Conservation (phyloP, 78 protist species). For the Cavenderia fasciculata region DNA sequence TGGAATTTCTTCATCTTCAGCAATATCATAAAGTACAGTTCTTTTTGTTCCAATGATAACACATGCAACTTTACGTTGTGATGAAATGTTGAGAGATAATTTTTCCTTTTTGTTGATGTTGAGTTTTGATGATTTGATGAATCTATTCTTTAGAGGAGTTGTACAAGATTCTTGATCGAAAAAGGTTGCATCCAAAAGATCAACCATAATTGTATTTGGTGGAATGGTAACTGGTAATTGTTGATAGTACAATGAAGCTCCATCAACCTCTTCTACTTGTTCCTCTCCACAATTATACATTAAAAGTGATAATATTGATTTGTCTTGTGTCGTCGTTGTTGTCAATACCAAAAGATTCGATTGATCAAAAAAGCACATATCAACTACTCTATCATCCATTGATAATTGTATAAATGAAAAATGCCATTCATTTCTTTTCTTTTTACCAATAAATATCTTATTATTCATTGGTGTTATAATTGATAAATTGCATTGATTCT, state of each 20-base stretch:
- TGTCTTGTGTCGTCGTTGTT: too few species aligned
- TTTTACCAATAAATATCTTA: background rate
- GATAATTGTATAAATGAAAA: background rate
- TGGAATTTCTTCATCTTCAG: constrained; percentile 50
- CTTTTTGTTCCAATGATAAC: constrained; percentile 28
- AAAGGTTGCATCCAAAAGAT: constrained; percentile 32
- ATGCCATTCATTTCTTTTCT: background rate
- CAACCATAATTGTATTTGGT: constrained; percentile 18
- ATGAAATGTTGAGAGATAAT: constrained; percentile 8
- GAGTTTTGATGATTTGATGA: background rate
- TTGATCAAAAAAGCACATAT: background rate
- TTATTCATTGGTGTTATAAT: background rate
- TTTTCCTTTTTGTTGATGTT: background rate
- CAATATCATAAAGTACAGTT: constrained; percentile 9
- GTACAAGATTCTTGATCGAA: background rate
- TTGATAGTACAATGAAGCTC: too few species aligned
- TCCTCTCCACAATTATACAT: background rate
- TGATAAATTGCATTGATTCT: too few species aligned
- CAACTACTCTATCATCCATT: background rate
- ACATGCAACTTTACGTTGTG: constrained; percentile 6
- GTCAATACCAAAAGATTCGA: too few species aligned
- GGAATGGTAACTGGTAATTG: constrained; percentile 29
- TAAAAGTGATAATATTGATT: background rate
- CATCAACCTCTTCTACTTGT: background rate
- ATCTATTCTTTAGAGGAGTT: background rate